These are phyloP conservation scores for Clavariopsis aquatica DNA, from an alignment of 495 filamentous ascomycete species.

Conservation along the genomic window DNA sequence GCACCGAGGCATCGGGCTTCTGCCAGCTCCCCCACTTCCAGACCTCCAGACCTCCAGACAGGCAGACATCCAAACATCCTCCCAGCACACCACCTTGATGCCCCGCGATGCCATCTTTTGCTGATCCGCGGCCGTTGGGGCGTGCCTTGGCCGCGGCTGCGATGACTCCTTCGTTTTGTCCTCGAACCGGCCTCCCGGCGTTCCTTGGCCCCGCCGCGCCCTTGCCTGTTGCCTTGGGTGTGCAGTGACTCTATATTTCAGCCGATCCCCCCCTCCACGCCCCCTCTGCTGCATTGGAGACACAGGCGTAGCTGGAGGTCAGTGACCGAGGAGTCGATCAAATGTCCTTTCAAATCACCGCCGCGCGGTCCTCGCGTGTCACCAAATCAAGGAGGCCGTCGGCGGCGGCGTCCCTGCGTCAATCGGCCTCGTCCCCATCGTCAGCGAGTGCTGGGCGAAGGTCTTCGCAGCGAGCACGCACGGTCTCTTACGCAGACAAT, in stretches of 20 bases:
- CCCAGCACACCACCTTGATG: no score
- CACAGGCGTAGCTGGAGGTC: not conserved
- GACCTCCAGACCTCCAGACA: not conserved
- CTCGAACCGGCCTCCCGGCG: not conserved
- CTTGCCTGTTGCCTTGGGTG: not conserved
- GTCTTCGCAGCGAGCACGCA: slow-evolving; percentile 10
- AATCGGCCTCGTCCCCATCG: slow-evolving; percentile 26
- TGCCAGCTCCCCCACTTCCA: no score
- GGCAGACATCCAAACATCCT: no score
- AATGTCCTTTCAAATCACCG: slow-evolving; percentile 34
- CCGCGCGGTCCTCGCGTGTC: slow-evolving; percentile 32
- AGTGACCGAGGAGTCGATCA: not conserved
- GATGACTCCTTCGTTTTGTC: slow-evolving; percentile 5
- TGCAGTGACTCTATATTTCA: no score
- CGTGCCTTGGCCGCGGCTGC: not conserved
- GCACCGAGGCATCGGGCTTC: no score
- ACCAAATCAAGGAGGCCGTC: slow-evolving; percentile 16
- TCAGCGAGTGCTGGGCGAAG: slow-evolving; percentile 32
- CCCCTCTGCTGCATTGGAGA: not conserved
- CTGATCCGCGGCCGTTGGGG: not conserved
- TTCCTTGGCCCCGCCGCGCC: not conserved
- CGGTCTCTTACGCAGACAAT: slow-evolving; percentile 29
- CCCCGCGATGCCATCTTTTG: no score
- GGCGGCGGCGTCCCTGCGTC: slow-evolving; percentile 17
- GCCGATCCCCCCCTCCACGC: no score